Percentiles rank a stretch among this genome's conserved stretches.
Evolutionary conservation across 805 yeast genomes (phyloP).

Genomic region (Millerozyma miso): DNA sequence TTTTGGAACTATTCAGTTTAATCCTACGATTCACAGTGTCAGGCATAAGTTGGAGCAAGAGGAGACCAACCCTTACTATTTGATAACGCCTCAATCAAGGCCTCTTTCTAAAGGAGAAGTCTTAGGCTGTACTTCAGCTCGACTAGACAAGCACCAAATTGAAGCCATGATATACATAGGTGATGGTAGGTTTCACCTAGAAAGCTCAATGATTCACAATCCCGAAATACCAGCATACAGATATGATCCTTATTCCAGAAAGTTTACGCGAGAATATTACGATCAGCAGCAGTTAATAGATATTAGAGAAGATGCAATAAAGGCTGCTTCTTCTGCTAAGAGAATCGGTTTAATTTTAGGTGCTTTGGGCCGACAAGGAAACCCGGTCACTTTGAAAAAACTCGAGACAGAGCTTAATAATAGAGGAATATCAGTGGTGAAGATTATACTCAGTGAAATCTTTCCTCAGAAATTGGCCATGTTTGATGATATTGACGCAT

Average conservation of each 20-base stretch:
- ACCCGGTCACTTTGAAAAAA: constrained; percentile 65
- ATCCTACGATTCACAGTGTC: constrained; percentile 84
- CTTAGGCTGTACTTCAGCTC: constrained; percentile 90
- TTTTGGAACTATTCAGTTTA: constrained; percentile 95
- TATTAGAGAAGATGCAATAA: constrained; percentile 72
- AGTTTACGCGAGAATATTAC: constrained; percentile 83
- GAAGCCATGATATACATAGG: constrained; percentile 89
- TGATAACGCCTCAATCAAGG: constrained; percentile 83
- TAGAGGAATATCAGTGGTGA: constrained; percentile 65
- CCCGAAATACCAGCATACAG: constrained; percentile 89
- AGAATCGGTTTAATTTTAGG: constrained; percentile 86
- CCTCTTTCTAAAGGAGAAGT: constrained; percentile 96
- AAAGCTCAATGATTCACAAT: constrained; percentile 95
- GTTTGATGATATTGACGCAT: constrained; percentile 91
- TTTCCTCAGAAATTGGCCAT: constrained; percentile 88
- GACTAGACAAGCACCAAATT: constrained; percentile 57
- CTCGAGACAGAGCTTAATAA: constrained; percentile 51
- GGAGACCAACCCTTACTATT: constrained; percentile 47
- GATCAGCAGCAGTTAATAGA: constrained; percentile 79
- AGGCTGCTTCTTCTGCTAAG: constrained; percentile 52
- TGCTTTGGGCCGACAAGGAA: constrained; percentile 94
- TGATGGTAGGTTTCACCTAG: constrained; percentile 94
- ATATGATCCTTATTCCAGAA: constrained; percentile 92
- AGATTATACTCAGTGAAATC: constrained; percentile 84
- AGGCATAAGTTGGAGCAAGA: constrained; percentile 55